Base-by-base conservation (phyloP, 1,139 yeast genomes). In the Lodderomyces orthopsilosis region DNA sequence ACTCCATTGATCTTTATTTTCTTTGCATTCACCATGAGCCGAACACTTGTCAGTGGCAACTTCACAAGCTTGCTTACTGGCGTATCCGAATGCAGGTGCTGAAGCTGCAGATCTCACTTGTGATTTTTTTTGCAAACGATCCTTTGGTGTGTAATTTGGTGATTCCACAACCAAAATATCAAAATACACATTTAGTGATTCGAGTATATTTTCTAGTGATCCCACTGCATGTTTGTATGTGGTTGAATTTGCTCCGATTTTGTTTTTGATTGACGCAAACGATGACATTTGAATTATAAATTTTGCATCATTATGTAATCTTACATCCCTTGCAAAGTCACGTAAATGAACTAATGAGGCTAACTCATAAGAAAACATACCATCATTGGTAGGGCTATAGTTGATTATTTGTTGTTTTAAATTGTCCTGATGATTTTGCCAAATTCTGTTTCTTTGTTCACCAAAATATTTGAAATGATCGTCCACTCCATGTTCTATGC, bases 11-110 rank as follows among this genome's bases (percentile, higher is more conserved):
- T 39, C 37, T 2, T 37, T 36, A 7, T 24, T 23, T 18, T 49
- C 26, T n/a, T 14, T 35, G 56, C 81, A 75, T 33, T 62, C 63
- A n/a, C 93, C 93, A 53, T 79, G 88, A 35, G 77, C 74, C 23
- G 78, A 74, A 64, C 93, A 85, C 42, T 68, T 65, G 46, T 70
- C 62, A 17, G 91, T 83, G 27, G 70, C 61, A 12, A 62, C 66
- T 45, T 70, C 64, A 61, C 93, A 84, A 14, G 73, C 66, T 41
- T 74, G 80, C 55, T 77, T 73, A 21, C 80, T 62, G 12, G 62
- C 45, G 51, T 63, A 77, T 51, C 28, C 19, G 30, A 41, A 44
- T 15, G 26, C 37, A 6, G 32, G 13, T 9, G 37, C 12, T 2
- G 33, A 7, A 14, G 12, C 22, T 9, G 22, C 6, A n/a, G 18